Conservation (phyloP, 2,329 filamentous ascomycete species). For the Emergomyces orientalis region DNA sequence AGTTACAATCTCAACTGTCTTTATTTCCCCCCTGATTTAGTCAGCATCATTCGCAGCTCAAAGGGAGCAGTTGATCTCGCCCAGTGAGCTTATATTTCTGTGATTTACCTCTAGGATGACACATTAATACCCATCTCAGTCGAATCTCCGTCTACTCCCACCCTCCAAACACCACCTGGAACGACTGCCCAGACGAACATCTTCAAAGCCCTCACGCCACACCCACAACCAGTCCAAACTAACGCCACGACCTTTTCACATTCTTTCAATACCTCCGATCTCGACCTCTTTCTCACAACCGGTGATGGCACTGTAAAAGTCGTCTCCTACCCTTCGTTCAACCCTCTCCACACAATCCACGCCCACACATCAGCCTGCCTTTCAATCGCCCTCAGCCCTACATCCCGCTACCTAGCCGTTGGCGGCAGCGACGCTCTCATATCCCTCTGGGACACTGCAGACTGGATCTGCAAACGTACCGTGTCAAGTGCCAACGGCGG, state of each 20-base stretch:
- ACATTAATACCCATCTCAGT: constrained; percentile 39
- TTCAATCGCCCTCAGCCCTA: constrained; percentile 38
- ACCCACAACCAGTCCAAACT: constrained; percentile 40
- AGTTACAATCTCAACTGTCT: not conserved
- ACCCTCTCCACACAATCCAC: constrained; percentile 37
- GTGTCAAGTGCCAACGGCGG: constrained; percentile 38
- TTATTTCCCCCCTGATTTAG: not conserved
- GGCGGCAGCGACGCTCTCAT: constrained; percentile 43
- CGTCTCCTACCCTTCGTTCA: constrained; percentile 39
- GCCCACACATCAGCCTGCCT: constrained; percentile 43
- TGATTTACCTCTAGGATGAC: constrained; percentile 33
- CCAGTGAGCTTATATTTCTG: constrained; percentile 1
- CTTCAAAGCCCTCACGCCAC: constrained; percentile 34
- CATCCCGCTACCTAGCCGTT: constrained; percentile 41
- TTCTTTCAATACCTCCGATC: constrained; percentile 28
- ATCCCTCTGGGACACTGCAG: constrained; percentile 43
- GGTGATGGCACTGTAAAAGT: constrained; percentile 43
- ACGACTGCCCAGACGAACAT: constrained; percentile 18
- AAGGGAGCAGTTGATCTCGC: not conserved
- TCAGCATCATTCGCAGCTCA: not conserved
- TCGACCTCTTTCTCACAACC: constrained; percentile 40
- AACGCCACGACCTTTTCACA: constrained; percentile 42
- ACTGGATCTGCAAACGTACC: constrained; percentile 43
- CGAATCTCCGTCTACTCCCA: constrained; percentile 32
- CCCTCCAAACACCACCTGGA: constrained; percentile 18